A percentile compares a stretch with the other conserved stretches of the same genome.
Conservation (phyloP, 129 eudicot genomes). For the Sambucus nigra region DNA sequence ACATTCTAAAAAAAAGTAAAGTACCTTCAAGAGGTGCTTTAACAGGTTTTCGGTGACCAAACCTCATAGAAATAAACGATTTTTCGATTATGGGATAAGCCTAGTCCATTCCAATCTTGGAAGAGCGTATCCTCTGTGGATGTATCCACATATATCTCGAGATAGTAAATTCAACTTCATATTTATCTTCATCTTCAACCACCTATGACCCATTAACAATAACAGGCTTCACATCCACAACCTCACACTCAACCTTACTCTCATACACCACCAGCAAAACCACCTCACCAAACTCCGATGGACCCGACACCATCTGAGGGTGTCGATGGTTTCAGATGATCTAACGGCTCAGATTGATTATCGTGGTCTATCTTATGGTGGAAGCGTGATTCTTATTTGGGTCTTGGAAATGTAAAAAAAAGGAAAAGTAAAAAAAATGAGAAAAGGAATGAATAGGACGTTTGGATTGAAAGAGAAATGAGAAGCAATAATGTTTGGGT, state of each 20-base stretch:
- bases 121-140: conserved; percentile 11
- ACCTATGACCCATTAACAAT: conserved; percentile 9
- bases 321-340: conserved; percentile 13
- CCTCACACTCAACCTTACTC: conserved; percentile 14
- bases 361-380: conserved; percentile 18
- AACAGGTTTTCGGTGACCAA: conserved; percentile 29
- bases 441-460: too few relatives aligned
- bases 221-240: conserved; percentile 28
- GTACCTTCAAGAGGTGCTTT: conserved; percentile 48
- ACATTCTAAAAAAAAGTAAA: too few relatives aligned
- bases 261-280: conserved; percentile 1
- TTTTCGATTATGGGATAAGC: conserved; percentile 22
- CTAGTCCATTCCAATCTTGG: conserved; percentile 14
- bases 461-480: too few relatives aligned
- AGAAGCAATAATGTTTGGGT: too few relatives aligned
- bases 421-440: too few relatives aligned
- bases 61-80: conserved; percentile 40
- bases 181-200: neutral
- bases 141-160: conserved; percentile 26
- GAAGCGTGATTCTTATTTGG: too few relatives aligned
- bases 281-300: conserved; percentile 11
- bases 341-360: conserved; percentile 17
- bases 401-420: too few relatives aligned
- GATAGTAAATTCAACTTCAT: conserved; percentile 14
- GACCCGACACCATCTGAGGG: too few relatives aligned